phyloP scores from a whole-genome alignment of 306 rosid genomes.

The Erythrophleum fordii region DNA sequence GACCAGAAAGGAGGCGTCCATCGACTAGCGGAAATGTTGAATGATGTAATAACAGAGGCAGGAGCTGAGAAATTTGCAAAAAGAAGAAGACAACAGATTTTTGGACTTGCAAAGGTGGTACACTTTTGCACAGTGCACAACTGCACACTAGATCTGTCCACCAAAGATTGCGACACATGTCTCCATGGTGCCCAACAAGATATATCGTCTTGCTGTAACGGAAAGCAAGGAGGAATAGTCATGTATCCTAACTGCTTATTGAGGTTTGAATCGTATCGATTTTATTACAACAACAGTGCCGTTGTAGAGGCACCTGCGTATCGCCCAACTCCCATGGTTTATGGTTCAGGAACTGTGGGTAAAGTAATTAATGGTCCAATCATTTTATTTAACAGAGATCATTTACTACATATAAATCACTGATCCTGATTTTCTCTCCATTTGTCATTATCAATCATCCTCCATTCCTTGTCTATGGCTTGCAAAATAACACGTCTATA shows the following conservation, averaged over 20 bases:
- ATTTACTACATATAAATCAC: neutral
- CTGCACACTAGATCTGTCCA: constrained; percentile 37
- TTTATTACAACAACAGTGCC: neutral
- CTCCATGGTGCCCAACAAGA: neutral
- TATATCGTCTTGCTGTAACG: neutral
- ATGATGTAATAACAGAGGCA: neutral
- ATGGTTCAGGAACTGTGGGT: neutral
- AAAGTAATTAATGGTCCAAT: neutral
- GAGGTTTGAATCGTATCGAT: constrained; percentile 36
- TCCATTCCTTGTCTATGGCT: too few relatives aligned
- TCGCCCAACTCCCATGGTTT: neutral
- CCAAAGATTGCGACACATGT: constrained; percentile 27
- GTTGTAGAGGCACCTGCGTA: neutral
- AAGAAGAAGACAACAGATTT: neutral
- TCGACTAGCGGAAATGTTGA: neutral
- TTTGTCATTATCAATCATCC: neutral
- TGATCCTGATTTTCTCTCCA: too few relatives aligned
- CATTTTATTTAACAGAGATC: neutral
- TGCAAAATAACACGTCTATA: neutral
- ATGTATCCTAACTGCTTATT: constrained; percentile 39
- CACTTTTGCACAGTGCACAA: constrained; percentile 49
- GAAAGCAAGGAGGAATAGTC: constrained; percentile 31
- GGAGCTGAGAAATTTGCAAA: constrained; percentile 4
- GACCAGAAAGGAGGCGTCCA: neutral
- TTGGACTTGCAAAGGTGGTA: constrained; percentile 8